phyloP scores from a whole-genome alignment of 805 yeast genomes.

The Yarrowia alimentaria region DNA sequence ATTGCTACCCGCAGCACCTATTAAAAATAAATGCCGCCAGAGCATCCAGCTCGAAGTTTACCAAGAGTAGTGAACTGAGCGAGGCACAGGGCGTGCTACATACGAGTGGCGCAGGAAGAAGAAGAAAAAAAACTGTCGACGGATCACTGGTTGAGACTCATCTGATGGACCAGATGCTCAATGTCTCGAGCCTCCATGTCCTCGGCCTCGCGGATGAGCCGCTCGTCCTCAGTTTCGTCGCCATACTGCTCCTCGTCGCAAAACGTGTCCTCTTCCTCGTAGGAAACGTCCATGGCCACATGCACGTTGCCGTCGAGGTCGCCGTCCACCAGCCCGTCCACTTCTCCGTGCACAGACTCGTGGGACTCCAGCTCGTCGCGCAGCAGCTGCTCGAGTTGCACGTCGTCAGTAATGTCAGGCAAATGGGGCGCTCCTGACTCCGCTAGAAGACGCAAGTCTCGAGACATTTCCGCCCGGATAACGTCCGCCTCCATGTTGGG shows the following conservation, averaged over 20 bases:
- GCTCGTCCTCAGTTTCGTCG: constrained; percentile 7
- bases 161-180: constrained; percentile 18
- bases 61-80: constrained; percentile 27
- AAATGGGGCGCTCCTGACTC: constrained; percentile 17
- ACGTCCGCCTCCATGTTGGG: constrained; percentile 25
- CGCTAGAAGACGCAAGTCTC: constrained; percentile 25
- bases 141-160: constrained; percentile 19
- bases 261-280: background rate
- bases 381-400: constrained; percentile 13
- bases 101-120: background rate
- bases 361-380: constrained; percentile 15
- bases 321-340: constrained; percentile 13
- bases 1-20: background rate
- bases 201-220: constrained; percentile 10
- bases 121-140: background rate
- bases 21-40: background rate
- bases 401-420: constrained; percentile 21
- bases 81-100: constrained; percentile 24
- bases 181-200: constrained; percentile 24
- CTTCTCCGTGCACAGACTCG: constrained; percentile 17
- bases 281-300: constrained; percentile 8
- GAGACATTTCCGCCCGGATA: constrained; percentile 11
- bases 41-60: constrained; percentile 28
- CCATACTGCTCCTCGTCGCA: background rate
- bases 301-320: constrained; percentile 24